phyloP scores from a whole-genome alignment of 306 rosid genomes.

The Fragaria iinumae region DNA sequence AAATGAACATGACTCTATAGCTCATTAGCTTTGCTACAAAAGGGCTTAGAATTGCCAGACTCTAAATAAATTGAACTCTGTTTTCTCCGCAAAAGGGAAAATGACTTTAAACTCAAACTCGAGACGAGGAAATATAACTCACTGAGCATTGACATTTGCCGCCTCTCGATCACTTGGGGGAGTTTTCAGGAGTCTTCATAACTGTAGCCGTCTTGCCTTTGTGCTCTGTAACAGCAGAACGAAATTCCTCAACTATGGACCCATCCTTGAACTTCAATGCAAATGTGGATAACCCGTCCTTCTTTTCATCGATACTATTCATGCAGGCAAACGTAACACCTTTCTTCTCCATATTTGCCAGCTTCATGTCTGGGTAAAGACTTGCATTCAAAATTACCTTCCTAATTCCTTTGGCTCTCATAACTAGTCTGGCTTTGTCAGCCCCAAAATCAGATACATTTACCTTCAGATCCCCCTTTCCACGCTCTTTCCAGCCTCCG shows the following conservation, averaged over 20 bases:
- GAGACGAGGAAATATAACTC: conserved; percentile 21
- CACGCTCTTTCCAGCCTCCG: conserved; percentile 94
- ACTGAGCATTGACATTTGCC: conserved; percentile 1
- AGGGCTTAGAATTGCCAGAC: conserved; percentile 36
- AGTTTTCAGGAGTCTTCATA: conserved; percentile 75
- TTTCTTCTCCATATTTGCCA: conserved; percentile 81
- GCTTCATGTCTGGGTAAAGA: conserved; percentile 84
- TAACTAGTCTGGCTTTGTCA: conserved; percentile 67
- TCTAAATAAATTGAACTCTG: conserved; percentile 23
- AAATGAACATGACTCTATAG: conserved; percentile 35
- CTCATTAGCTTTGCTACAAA: conserved; percentile 43
- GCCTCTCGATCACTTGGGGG: conserved; percentile 56
- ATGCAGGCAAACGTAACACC: conserved; percentile 93
- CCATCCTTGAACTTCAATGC: conserved; percentile 91
- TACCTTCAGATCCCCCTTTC: conserved; percentile 85
- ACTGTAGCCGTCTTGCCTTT: conserved; percentile 47
- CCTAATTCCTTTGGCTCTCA: conserved; percentile 81
- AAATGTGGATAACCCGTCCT: conserved; percentile 69
- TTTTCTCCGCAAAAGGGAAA: conserved; percentile 15
- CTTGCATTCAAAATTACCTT: conserved; percentile 85
- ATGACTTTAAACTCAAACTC: conserved; percentile 20
- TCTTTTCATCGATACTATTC: conserved; percentile 74
- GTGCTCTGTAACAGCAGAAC: conserved; percentile 54
- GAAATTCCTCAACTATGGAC: conserved; percentile 68
- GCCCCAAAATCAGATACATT: conserved; percentile 56